Conservation (phyloP, 345 rosid species). For the Jatropha curcas region DNA sequence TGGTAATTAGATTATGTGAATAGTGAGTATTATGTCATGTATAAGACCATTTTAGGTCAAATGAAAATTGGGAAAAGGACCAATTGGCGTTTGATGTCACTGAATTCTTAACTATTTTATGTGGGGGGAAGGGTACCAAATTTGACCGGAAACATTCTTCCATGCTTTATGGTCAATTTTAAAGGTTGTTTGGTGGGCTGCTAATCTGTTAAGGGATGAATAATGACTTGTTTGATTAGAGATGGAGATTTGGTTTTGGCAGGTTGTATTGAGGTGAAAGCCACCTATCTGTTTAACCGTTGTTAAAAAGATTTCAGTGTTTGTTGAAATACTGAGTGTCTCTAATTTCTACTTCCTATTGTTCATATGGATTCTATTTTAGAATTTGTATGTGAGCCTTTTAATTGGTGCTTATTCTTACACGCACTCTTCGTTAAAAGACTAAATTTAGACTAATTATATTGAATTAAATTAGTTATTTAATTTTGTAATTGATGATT, state of each 20-base stretch:
- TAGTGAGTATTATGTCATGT: too few species aligned
- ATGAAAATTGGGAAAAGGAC: conserved; percentile 5
- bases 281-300: background rate
- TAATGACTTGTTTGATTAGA: conserved; percentile 6
- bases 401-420: too few species aligned
- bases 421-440: too few species aligned
- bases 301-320: too few species aligned
- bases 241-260: conserved; percentile 9
- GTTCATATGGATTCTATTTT: background rate
- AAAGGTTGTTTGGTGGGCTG: conserved; percentile 22
- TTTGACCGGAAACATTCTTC: conserved; percentile 26
- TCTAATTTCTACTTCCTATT: too few species aligned
- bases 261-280: conserved; percentile 11
- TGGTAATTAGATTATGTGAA: background rate
- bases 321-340: too few species aligned
- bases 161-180: conserved; percentile 3
- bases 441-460: too few species aligned
- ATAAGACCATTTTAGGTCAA: too few species aligned
- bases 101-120: background rate
- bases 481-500: too few species aligned
- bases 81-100: background rate
- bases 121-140: conserved; percentile 25
- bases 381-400: too few species aligned
- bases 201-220: conserved; percentile 11
- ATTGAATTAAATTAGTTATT: too few species aligned